Evolutionary conservation across 1,284 basidiomycete genomes (phyloP).

Genomic region (Apiotrichum porosum): DNA sequence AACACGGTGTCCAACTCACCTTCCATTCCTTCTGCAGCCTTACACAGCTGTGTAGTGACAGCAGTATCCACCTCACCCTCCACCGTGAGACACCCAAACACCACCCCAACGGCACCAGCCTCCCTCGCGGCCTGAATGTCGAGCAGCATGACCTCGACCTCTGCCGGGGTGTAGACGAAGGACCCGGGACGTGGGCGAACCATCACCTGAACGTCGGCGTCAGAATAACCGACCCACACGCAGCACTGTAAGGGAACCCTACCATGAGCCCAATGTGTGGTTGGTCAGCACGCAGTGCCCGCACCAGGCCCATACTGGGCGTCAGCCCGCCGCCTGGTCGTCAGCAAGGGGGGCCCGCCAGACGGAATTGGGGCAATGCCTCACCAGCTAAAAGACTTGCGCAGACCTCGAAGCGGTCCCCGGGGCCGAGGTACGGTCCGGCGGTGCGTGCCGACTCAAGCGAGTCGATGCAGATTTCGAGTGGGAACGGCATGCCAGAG

Average conservation of each 20-base stretch:
- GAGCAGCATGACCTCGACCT: conserved; percentile 65
- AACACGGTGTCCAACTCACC: conserved; percentile 49
- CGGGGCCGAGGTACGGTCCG: conserved; percentile 6
- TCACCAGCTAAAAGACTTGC: conserved; percentile 55
- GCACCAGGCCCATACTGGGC: conserved; percentile 66
- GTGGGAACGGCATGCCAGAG: conserved; percentile 45
- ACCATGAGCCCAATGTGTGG: conserved; percentile 64
- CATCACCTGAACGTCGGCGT: conserved; percentile 57
- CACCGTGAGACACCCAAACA: conserved; percentile 61
- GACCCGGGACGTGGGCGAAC: conserved; percentile 70
- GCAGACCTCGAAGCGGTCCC: conserved; percentile 64
- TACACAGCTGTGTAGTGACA: too few species aligned
- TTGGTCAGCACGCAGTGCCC: conserved; percentile 53
- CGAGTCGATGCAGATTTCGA: conserved; percentile 76
- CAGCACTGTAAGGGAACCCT: conserved; percentile 1
- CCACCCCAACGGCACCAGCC: conserved; percentile 60
- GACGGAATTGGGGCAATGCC: too few species aligned
- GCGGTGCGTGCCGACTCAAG: conserved; percentile 56
- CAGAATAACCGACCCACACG: neutral
- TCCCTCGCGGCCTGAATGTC: conserved; percentile 55
- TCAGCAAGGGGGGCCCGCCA: too few species aligned
- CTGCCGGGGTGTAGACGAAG: conserved; percentile 63
- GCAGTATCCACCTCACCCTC: conserved; percentile 61
- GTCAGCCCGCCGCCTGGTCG: conserved; percentile 71
- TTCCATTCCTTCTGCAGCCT: conserved; percentile 60